Percentiles rank a stretch among this genome's conserved stretches.
Evolutionary conservation across 495 filamentous ascomycete species (phyloP).

Genomic region (Hypomontagnella submonticulosa): DNA sequence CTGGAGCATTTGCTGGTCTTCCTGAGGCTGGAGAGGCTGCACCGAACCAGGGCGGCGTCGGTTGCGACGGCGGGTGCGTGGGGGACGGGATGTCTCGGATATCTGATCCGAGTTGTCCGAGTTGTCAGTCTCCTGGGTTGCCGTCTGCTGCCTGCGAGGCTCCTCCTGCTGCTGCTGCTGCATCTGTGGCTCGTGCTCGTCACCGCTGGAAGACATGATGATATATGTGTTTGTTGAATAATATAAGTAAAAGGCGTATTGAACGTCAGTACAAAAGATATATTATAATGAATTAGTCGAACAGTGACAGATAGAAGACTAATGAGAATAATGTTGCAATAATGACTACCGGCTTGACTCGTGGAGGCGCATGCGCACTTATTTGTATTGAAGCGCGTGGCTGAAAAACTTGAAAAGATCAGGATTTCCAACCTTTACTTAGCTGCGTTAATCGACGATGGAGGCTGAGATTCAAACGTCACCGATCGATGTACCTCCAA

Average conservation of each 20-base stretch:
- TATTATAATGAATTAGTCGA: conserved; percentile 5
- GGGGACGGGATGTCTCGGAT: conserved; percentile 55
- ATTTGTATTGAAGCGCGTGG: conserved; percentile 31
- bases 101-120: conserved; percentile 51
- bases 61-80: conserved; percentile 38
- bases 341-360: background rate
- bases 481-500: conserved; percentile 28
- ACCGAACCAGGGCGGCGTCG: conserved; percentile 40
- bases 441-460: conserved; percentile 39
- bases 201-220: conserved; percentile 39
- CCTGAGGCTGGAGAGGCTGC: conserved; percentile 35
- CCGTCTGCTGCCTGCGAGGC: conserved; percentile 30
- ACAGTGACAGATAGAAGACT: background rate
- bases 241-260: background rate
- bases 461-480: conserved; percentile 30
- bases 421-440: conserved; percentile 27
- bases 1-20: conserved; percentile 45
- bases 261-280: background rate
- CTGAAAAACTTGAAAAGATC: conserved; percentile 20
- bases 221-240: conserved; percentile 7
- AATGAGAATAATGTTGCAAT: background rate
- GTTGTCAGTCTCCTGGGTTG: conserved; percentile 33
- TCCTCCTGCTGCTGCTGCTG: conserved; percentile 20
- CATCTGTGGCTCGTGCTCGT: conserved; percentile 17
- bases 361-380: conserved; percentile 12